Evolutionary conservation across 2,329 filamentous ascomycete species (phyloP).

Genomic region (Colletotrichum orbiculare): DNA sequence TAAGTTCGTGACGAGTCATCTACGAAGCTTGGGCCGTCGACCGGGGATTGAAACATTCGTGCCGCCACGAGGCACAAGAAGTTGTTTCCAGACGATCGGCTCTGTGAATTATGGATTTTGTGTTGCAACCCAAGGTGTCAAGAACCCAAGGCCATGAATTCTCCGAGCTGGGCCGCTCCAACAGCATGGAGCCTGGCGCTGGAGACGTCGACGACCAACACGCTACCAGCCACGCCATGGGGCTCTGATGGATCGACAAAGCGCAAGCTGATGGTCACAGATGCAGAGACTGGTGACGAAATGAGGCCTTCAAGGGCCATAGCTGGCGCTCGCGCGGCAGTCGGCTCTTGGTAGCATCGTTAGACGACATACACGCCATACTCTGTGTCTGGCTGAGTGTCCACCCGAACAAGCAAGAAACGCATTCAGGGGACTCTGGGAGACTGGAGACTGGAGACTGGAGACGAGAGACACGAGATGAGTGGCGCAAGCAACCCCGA

Average conservation of each 20-base stretch:
- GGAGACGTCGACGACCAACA: constrained; percentile 20
- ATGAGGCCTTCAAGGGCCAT: constrained; percentile 25
- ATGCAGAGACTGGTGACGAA: constrained; percentile 23
- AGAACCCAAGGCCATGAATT: constrained; percentile 26
- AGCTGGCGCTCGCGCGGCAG: constrained; percentile 29
- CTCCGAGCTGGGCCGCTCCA: constrained; percentile 32
- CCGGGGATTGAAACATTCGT: constrained; percentile 21
- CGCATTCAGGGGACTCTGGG: constrained; percentile 21
- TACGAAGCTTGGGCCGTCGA: constrained; percentile 4
- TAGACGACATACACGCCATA: constrained; percentile 35
- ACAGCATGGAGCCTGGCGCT: constrained; percentile 30
- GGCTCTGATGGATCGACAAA: constrained; percentile 28
- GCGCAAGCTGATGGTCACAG: constrained; percentile 19
- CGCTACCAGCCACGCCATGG: constrained; percentile 21
- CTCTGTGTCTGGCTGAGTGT: constrained; percentile 3
- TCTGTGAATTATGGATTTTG: constrained; percentile 12
- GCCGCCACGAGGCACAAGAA: constrained; percentile 15
- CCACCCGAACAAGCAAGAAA: constrained; percentile 36
- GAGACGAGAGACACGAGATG: constrained; percentile 21
- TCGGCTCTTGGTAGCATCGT: constrained; percentile 30
- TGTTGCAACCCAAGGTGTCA: constrained; percentile 28
- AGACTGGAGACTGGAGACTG: constrained; percentile 15
- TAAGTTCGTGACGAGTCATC: constrained; percentile 1
- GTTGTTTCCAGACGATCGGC: constrained; percentile 22
- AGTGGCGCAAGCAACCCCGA: constrained; percentile 34